phyloP scores from a whole-genome alignment of 352 stramenopile genomes.

The Phytophthora tentaculata region DNA sequence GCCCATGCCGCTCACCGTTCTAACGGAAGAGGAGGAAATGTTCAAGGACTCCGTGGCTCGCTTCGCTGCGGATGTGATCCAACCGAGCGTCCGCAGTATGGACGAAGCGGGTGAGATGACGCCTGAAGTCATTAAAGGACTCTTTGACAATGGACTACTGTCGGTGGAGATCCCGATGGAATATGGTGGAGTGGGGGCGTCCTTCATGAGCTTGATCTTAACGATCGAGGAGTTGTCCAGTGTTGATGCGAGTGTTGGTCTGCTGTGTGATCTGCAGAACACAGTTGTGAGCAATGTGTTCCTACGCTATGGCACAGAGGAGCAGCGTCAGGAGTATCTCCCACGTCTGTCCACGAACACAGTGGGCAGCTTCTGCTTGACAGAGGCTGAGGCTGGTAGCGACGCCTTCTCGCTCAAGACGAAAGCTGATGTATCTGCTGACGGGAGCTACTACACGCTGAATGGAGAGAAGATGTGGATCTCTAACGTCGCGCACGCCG shows the following conservation, averaged over 20 bases:
- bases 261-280: conserved; percentile 96
- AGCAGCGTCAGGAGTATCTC: conserved; percentile 86
- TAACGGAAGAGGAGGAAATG: conserved; percentile 83
- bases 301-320: conserved; percentile 64
- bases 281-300: conserved; percentile 96
- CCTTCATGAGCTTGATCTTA: conserved; percentile 94
- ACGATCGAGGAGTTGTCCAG: conserved; percentile 96
- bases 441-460: conserved; percentile 93
- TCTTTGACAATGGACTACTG: conserved; percentile 95
- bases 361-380: conserved; percentile 95
- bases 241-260: conserved; percentile 94
- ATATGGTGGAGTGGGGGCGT: conserved; percentile 92
- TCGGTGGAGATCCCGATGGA: conserved; percentile 95
- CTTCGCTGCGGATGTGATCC: conserved; percentile 85
- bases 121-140: conserved; percentile 83
- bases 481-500: conserved; percentile 92
- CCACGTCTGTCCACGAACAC: conserved; percentile 70
- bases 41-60: conserved; percentile 85
- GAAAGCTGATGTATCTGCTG: conserved; percentile 76
- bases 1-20: conserved; percentile 58
- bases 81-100: conserved; percentile 92
- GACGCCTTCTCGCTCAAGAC: conserved; percentile 97
- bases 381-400: conserved; percentile 92
- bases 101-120: conserved; percentile 91
- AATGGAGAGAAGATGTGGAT: conserved; percentile 97